These are phyloP conservation scores for Silene noctiflora DNA, from an alignment of 179 eudicot species.

Conservation along the genomic window DNA sequence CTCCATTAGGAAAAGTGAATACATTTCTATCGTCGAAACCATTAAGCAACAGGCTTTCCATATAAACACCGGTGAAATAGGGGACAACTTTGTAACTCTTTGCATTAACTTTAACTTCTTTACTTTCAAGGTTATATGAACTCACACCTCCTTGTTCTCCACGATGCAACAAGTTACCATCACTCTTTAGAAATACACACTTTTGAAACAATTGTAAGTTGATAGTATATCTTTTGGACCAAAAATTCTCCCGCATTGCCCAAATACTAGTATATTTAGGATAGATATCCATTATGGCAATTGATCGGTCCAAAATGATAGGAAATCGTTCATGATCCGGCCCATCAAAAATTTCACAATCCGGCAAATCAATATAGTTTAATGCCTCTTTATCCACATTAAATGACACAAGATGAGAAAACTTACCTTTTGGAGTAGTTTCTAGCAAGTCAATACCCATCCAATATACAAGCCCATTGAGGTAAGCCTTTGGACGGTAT, in stretches of 20 bases:
- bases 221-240: background rate
- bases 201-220: conserved; percentile 9
- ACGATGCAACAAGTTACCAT: conserved; percentile 19
- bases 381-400: conserved; percentile 16
- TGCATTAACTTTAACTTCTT: conserved; percentile 13
- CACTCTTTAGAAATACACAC: conserved; percentile 6
- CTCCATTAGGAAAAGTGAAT: background rate
- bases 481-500: conserved; percentile 13
- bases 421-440: conserved; percentile 8
- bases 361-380: conserved; percentile 1
- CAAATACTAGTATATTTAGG: conserved; percentile 12
- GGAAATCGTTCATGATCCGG: conserved; percentile 17
- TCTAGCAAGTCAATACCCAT: background rate
- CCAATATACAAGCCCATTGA: conserved; percentile 15
- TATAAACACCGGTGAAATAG: background rate
- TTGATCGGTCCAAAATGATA: background rate
- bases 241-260: background rate
- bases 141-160: conserved; percentile 12
- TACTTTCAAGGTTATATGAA: conserved; percentile 15
- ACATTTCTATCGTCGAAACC: background rate
- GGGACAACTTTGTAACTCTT: conserved; percentile 18
- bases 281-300: conserved; percentile 20
- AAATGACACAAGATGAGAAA: conserved; percentile 15
- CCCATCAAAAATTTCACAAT: background rate
- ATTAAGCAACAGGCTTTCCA: conserved; percentile 17